phyloP scores from a whole-genome alignment of 768 basidiomycete genomes.

The Phylloporus sp. region DNA sequence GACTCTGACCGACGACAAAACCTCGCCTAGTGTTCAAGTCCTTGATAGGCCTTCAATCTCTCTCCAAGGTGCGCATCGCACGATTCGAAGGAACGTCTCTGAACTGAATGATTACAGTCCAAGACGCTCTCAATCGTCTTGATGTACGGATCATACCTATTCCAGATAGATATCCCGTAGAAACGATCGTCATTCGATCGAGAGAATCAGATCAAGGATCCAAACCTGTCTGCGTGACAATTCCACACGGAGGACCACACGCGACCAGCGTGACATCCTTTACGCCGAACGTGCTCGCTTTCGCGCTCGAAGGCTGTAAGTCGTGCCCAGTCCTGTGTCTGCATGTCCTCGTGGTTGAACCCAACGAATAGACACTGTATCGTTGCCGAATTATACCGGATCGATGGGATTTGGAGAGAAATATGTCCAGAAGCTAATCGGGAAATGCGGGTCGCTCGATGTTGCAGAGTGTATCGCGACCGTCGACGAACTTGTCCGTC shows the following conservation, averaged over 20 bases:
- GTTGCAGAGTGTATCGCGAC: conserved; percentile 60
- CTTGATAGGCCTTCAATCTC: conserved; percentile 41
- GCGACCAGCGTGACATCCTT: conserved; percentile 44
- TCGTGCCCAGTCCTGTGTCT: neutral
- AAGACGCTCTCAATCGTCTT: conserved; percentile 38
- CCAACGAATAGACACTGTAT: conserved; percentile 45
- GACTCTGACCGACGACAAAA: conserved; percentile 25
- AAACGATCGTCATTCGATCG: conserved; percentile 49
- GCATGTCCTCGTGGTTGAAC: neutral
- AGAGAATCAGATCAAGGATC: conserved; percentile 13
- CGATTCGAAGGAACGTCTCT: neutral
- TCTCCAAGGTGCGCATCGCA: conserved; percentile 31
- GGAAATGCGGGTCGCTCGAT: conserved; percentile 59
- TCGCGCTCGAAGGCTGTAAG: conserved; percentile 61
- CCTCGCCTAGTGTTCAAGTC: conserved; percentile 31
- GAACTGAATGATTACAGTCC: conserved; percentile 33
- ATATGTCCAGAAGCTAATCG: conserved; percentile 50
- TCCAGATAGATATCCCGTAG: conserved; percentile 44
- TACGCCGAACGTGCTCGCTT: conserved; percentile 36
- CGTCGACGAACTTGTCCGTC: conserved; percentile 43
- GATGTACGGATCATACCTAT: conserved; percentile 43
- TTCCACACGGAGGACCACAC: conserved; percentile 65
- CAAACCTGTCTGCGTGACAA: conserved; percentile 44
- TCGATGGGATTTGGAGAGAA: conserved; percentile 61
- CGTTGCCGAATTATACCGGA: conserved; percentile 63